These are phyloP conservation scores for Tricholoma matsutake DNA, from an alignment of 768 basidiomycete genomes.

Conservation along the genomic window DNA sequence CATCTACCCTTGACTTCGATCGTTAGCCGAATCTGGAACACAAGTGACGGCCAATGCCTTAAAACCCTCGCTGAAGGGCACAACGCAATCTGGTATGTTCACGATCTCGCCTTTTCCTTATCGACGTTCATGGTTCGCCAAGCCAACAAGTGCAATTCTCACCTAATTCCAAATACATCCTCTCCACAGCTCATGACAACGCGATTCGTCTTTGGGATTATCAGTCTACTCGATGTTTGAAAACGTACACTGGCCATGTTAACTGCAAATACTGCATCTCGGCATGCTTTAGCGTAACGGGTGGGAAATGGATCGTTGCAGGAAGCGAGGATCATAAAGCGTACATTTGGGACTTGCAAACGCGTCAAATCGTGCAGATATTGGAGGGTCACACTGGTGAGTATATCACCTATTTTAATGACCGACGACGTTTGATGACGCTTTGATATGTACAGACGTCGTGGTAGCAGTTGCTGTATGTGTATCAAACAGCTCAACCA, in stretches of 20 bases:
- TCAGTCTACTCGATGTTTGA: conserved; percentile 84
- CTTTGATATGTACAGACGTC: conserved; percentile 43
- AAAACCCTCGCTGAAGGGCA: conserved; percentile 93
- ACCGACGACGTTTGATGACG: background rate
- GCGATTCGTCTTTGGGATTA: conserved; percentile 96
- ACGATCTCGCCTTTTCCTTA: background rate
- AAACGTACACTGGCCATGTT: conserved; percentile 82
- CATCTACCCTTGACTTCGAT: conserved; percentile 2
- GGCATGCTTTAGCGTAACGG: conserved; percentile 81
- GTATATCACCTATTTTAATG: conserved; percentile 10
- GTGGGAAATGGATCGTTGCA: conserved; percentile 86
- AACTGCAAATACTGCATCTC: conserved; percentile 85
- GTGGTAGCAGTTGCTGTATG: conserved; percentile 79
- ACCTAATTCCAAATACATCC: conserved; percentile 91
- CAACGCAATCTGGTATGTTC: conserved; percentile 71
- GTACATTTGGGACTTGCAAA: conserved; percentile 90
- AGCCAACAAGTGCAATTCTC: conserved; percentile 94
- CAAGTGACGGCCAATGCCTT: conserved; percentile 87
- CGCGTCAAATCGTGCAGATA: conserved; percentile 78
- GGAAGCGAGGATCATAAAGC: conserved; percentile 91
- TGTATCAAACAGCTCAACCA: conserved; percentile 4
- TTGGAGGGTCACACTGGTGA: conserved; percentile 73
- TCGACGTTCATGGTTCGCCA: background rate
- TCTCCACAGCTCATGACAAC: conserved; percentile 91
- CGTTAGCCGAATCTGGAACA: conserved; percentile 91